Evolutionary conservation across 1,284 basidiomycete species (phyloP), one percentile per base, ranked within the genome.

Genomic region (Puccinia horiana): DNA sequence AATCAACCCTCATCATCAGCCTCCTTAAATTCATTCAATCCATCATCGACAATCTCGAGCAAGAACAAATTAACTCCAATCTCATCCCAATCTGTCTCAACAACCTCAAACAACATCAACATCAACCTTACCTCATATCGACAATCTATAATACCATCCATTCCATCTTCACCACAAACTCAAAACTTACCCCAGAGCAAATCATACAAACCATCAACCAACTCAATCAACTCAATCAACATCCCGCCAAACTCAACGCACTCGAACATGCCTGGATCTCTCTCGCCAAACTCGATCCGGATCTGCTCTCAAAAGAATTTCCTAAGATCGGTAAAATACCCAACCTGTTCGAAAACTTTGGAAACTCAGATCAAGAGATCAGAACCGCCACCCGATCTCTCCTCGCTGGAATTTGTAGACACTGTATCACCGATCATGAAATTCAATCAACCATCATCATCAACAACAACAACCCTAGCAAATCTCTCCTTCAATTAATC

Each of bases 91-190:
- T 83, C 87, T 58, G 56, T 32, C 76, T 61, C 63, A 52, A 52
- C 49, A 14, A 11, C 6, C 83, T 82, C 78, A 37, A 20, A 40
- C 37, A 85, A 83, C 47, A 83, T 81, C 72, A 82, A 2, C 29
- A 58, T 4, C 56, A 54, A 72, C 86, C 72, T 88, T 88, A 83
- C 86, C 91, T 74, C 87, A 89, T 54, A 88, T 89, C 23, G 90
- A 91, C 90, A 94, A 52, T 90, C 92, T 6, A 90, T 91, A 26
- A 90, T 94, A 81, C 88, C 96, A 61, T 90, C 81, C 92, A 92
- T 42, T 89, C 96, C 54, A 88, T 96, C 37, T 89, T 91, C 12
- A 92, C 93, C 0, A 90, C 92, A 0, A 94, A 94, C 18, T 88
- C 90, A 63, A 91, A 91, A 86, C 83, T 85, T 84, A 49, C 56